Conservation (phyloP, 2,329 filamentous ascomycete genomes). For the Trichoderma gracile region DNA sequence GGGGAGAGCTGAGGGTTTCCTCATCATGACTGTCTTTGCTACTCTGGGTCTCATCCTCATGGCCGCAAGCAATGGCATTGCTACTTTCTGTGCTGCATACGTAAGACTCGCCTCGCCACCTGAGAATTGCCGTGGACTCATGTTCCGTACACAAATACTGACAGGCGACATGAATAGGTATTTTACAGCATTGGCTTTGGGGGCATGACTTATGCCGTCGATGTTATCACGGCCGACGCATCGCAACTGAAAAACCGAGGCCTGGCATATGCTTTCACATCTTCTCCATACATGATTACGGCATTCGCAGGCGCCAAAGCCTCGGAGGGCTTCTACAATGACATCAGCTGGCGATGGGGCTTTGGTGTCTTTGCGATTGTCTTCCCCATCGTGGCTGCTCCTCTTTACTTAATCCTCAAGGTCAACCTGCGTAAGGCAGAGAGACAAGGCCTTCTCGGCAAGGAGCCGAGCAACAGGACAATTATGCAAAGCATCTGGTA, state of each 20-base stretch:
- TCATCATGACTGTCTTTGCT: slow-evolving; percentile 52
- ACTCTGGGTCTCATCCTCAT: slow-evolving; percentile 58
- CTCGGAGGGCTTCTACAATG: slow-evolving; percentile 35
- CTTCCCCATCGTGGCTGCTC: slow-evolving; percentile 53
- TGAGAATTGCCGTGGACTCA: too few relatives aligned
- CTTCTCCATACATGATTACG: slow-evolving; percentile 49
- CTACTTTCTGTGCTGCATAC: slow-evolving; percentile 51
- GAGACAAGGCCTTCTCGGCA: slow-evolving; percentile 46
- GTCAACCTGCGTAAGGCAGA: slow-evolving; percentile 59
- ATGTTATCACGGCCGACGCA: slow-evolving; percentile 67
- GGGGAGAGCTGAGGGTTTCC: slow-evolving; percentile 61
- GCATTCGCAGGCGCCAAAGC: slow-evolving; percentile 43
- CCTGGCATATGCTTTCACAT: slow-evolving; percentile 43
- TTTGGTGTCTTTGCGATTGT: slow-evolving; percentile 64
- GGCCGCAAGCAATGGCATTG: slow-evolving; percentile 52
- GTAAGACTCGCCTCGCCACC: neutral
- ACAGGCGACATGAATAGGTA: slow-evolving; percentile 42
- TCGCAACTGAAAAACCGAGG: slow-evolving; percentile 44
- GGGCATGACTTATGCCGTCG: slow-evolving; percentile 62
- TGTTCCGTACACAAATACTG: neutral
- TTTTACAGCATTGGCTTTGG: slow-evolving; percentile 63
- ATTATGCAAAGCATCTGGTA: slow-evolving; percentile 49
- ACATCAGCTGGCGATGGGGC: slow-evolving; percentile 43
- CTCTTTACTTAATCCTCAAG: slow-evolving; percentile 56
- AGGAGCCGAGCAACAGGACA: slow-evolving; percentile 47